A percentile compares a stretch with the other conserved stretches of the same genome.
These are phyloP conservation scores for Neonectria ditissima DNA, from an alignment of 2,329 filamentous ascomycete species.

Conservation along the genomic window DNA sequence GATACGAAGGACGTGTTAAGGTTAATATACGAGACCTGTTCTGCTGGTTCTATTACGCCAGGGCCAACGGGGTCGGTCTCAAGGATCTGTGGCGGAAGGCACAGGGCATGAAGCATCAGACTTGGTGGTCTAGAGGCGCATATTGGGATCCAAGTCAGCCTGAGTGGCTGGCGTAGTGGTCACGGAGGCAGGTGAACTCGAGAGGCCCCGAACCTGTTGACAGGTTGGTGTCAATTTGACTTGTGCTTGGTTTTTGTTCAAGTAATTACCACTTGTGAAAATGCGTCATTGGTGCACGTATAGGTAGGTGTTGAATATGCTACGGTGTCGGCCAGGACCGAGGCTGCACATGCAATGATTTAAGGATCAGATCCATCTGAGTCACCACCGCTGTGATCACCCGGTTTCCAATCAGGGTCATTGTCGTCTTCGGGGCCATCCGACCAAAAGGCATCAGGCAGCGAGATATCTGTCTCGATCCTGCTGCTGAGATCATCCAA, in stretches of 20 bases:
- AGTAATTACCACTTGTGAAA: too few species aligned
- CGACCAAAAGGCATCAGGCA: not conserved
- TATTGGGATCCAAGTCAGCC: not conserved
- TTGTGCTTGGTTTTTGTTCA: not conserved
- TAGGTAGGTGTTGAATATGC: too few species aligned
- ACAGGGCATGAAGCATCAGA: not conserved
- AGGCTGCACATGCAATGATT: too few species aligned
- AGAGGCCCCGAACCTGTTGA: not conserved
- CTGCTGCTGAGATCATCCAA: not conserved
- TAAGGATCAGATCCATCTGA: too few species aligned
- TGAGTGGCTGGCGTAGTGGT: not conserved
- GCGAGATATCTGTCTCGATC: not conserved
- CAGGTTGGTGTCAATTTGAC: not conserved
- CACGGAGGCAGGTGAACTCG: not conserved
- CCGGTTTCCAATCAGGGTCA: not conserved
- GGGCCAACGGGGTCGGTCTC: conserved; percentile 1
- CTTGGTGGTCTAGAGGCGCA: not conserved
- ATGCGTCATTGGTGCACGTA: not conserved
- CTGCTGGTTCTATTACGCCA: conserved; percentile 23
- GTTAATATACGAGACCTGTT: conserved; percentile 1
- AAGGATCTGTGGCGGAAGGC: conserved; percentile 25
- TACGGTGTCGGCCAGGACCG: too few species aligned
- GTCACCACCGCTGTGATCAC: too few species aligned
- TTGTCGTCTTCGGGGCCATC: not conserved
- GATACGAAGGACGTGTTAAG: conserved; percentile 21